Percentiles rank a stretch among this genome's conserved stretches.
Conservation (phyloP, 768 basidiomycete genomes). For the Cyclocybe cylindracea region DNA sequence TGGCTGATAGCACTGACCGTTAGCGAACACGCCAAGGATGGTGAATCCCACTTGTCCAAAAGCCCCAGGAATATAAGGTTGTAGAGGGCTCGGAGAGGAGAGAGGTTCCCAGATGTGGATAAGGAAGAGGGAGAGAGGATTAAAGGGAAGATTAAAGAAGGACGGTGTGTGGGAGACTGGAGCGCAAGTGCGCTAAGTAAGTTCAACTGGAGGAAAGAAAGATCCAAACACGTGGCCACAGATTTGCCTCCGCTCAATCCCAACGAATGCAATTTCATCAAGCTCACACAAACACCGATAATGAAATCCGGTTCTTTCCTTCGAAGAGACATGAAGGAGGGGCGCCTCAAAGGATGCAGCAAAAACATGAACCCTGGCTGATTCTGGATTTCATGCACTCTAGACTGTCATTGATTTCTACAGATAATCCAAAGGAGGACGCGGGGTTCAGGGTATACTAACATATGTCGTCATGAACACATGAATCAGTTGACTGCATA, state of each 20-base stretch:
- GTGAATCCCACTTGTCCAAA: slow-evolving; percentile 4
- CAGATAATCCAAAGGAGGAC: background rate
- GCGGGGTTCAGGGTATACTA: too few species aligned
- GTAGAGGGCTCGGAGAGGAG: slow-evolving; percentile 1
- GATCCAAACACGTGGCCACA: slow-evolving; percentile 30
- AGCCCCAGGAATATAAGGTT: slow-evolving; percentile 6
- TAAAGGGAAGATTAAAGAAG: slow-evolving; percentile 17
- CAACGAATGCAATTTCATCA: background rate
- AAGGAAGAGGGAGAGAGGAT: slow-evolving; percentile 8
- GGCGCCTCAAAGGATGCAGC: background rate
- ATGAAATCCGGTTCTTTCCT: slow-evolving; percentile 3
- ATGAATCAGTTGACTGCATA: background rate
- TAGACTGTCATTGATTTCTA: slow-evolving; percentile 4
- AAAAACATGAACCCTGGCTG: background rate
- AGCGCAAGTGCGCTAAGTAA: slow-evolving; percentile 5
- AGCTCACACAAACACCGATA: slow-evolving; percentile 6
- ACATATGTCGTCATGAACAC: too few species aligned
- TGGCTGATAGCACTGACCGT: slow-evolving; percentile 12
- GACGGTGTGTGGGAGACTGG: slow-evolving; percentile 2
- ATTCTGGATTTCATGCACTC: background rate
- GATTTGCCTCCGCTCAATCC: slow-evolving; percentile 32
- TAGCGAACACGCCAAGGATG: slow-evolving; percentile 16
- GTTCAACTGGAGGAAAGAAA: slow-evolving; percentile 1
- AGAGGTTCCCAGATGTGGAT: slow-evolving; percentile 1
- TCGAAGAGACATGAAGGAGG: background rate